Evolutionary conservation across 2,329 filamentous ascomycete species (phyloP), one percentile per base, ranked within the genome.

Genomic region (Apiospora aurea): DNA sequence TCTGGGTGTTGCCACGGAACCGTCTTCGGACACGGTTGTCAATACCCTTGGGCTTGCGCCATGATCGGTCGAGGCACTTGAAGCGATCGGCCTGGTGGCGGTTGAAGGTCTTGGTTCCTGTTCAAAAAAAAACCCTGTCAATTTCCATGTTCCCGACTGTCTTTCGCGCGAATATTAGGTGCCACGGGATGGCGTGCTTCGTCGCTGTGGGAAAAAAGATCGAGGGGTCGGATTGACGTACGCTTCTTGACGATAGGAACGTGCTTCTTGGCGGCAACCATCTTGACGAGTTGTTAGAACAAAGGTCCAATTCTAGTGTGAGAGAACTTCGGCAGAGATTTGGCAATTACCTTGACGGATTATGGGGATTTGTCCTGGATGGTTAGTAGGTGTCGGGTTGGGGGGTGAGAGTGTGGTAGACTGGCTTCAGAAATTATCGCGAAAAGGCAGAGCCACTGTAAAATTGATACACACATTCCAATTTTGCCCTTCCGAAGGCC

Each of bases 1-100:
- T 98, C 83, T 92, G 91, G 87, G 93, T 93, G 88, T 94, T 94
- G 83, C 96, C 94, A 88, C 94, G 95, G 91, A 99, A 99, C 80
- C 96, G 94, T 90, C 96, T 92, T 85, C 96, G 94, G 85, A 99
- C 96, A 83, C 94, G 90, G 90, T 95, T 97, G 89, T 99, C 96
- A 87, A 99, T 99, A 94, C 96, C 96, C 94, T 99, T 99, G 80
- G 96, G 96, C 91, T 98, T 99, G 88, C 96, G 93, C 96, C 96
- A 99, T 90, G 91, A 92, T 79, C 93, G 85, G 83, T 90, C 92
- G 80, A 98, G 92, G 85, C 96, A 92, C 89, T 92, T 97, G 90
- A 97, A 99, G 85, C 92, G 92, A 88, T 98, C 96, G 87, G 91
- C 94, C 92, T 99, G 96, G 89, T 99, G 96, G 85, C 96, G 94